These are phyloP conservation scores for Mrakia gelida DNA, from an alignment of 768 basidiomycete genomes.

Conservation along the genomic window DNA sequence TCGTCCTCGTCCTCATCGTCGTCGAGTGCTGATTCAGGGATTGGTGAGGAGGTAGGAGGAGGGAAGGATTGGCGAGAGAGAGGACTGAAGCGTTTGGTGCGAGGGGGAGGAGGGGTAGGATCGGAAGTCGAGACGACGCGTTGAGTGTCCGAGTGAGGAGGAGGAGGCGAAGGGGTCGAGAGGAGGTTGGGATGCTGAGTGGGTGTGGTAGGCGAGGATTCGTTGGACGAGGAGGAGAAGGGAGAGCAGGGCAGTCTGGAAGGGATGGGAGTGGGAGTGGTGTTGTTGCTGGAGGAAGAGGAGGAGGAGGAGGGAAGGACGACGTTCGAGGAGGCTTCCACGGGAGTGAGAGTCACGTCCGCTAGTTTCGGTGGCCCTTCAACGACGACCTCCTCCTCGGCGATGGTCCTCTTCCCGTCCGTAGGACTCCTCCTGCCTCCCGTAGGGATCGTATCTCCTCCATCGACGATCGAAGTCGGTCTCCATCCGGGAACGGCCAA, in stretches of 20 bases:
- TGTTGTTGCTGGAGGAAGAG: no score
- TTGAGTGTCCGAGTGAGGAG: not conserved
- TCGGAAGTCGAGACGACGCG: not conserved
- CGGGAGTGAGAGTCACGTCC: not conserved
- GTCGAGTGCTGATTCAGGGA: not conserved
- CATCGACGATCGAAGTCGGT: slow-evolving; percentile 8
- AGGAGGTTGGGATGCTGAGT: not conserved
- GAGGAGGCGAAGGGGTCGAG: not conserved
- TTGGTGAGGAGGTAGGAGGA: not conserved
- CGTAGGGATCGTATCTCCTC: not conserved
- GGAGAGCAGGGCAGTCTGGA: not conserved
- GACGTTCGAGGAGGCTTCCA: not conserved
- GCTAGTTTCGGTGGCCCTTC: not conserved
- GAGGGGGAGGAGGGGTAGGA: not conserved
- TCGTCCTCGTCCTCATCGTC: slow-evolving; percentile 18
- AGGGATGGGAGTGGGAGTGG: not conserved
- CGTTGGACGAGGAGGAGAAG: not conserved
- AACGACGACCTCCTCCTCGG: slow-evolving; percentile 1
- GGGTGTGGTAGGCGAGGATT: not conserved
- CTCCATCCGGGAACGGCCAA: not conserved
- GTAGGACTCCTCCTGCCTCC: slow-evolving; percentile 23
- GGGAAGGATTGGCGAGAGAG: slow-evolving; percentile 17
- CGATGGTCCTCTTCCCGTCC: not conserved
- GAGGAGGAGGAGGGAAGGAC: not conserved
- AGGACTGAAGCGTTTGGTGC: not conserved